These are phyloP conservation scores for Fusarium haematococcum DNA, from an alignment of 2,329 filamentous ascomycete genomes.

Conservation along the genomic window DNA sequence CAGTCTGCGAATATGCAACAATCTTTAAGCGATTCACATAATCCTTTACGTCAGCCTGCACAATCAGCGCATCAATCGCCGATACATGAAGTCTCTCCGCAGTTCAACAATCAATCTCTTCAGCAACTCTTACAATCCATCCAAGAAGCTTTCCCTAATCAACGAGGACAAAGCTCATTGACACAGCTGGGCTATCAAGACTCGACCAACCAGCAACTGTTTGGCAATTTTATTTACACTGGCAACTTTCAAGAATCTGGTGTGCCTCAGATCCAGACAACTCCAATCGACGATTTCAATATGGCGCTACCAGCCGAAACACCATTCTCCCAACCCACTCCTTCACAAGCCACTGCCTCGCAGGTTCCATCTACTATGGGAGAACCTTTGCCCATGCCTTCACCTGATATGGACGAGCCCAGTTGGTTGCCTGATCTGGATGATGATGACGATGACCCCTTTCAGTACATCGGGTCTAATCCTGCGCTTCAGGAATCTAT, in stretches of 20 bases:
- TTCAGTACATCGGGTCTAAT: conserved; percentile 18
- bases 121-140: neutral
- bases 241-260: neutral
- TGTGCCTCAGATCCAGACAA: neutral
- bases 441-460: neutral
- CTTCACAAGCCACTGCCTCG: conserved; percentile 23
- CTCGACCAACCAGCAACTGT: neutral
- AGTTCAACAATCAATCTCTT: neutral
- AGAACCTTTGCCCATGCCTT: conserved; percentile 16
- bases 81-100: neutral
- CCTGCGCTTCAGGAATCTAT: conserved; percentile 12
- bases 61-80: neutral
- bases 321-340: conserved; percentile 8
- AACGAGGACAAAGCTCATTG: neutral
- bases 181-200: neutral
- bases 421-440: conserved; percentile 3
- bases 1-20: neutral
- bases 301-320: conserved; percentile 3
- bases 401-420: conserved; percentile 12
- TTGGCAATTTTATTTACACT: neutral
- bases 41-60: neutral
- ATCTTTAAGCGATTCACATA: neutral
- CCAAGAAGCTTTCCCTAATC: neutral
- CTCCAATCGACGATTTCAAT: neutral
- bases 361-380: conserved; percentile 28